Conservation (phyloP, 176 grass and related monocot species). For the Oryza brachyantha region DNA sequence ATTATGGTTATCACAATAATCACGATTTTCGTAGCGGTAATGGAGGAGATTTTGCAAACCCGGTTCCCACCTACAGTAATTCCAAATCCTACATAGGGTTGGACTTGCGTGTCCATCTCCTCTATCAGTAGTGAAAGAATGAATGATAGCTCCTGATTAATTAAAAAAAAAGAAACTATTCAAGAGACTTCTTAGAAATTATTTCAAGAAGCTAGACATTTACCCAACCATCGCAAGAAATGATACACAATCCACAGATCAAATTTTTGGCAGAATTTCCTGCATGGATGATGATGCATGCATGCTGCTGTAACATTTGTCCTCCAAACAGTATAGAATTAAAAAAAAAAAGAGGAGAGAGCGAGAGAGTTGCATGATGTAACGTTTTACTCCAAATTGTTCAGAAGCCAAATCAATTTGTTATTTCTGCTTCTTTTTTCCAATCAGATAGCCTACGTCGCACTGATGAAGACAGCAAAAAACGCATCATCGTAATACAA, state of each 20-base stretch:
- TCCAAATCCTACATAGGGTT: no score
- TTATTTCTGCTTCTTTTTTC: neutral
- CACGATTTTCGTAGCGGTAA: no score
- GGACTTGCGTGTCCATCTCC: no score
- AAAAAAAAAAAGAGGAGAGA: neutral
- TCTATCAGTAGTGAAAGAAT: no score
- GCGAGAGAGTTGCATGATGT: neutral
- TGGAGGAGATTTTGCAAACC: no score
- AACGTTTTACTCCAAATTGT: neutral
- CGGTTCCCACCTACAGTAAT: no score
- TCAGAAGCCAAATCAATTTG: neutral
- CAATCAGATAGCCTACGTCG: neutral
- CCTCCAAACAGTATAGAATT: neutral
- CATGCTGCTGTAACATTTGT: neutral
- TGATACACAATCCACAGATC: neutral
- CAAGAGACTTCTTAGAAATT: no score
- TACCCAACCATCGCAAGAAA: no score
- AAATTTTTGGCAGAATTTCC: neutral
- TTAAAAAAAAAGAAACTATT: no score
- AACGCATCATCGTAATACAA: neutral
- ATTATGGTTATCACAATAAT: no score
- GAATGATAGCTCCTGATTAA: no score
- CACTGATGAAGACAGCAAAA: neutral
- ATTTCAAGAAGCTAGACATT: no score
- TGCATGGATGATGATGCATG: neutral